Base-by-base conservation (phyloP, 1,284 basidiomycete genomes). In the Pseudozyma hubeiensis region DNA sequence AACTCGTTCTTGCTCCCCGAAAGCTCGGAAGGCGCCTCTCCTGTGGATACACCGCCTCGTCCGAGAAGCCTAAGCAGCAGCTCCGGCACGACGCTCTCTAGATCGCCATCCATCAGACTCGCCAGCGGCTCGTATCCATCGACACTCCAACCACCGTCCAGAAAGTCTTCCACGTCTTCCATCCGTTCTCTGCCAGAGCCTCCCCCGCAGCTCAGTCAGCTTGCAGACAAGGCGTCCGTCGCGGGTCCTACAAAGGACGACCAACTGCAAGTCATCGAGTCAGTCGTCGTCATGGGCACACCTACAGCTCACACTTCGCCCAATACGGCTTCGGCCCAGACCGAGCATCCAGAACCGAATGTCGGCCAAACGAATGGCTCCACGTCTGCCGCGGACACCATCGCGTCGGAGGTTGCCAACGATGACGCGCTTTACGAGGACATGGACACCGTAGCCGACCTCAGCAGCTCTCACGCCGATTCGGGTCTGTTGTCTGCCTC, bases 121-220 rank as follows among this genome's bases (percentile, higher is more conserved):
- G 71, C 71, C 3, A 74, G 71, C 29, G 65, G 65, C 1, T 62
- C 58, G 5, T 74, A 74, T 45, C 71, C 71, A 33, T 74, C 71
- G 7, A 74, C 71, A 4, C 59, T 74, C 3, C 50, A 54, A 35
- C 70, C 70, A 3, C 64, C 70, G 4, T 43, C 34, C 9, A 63
- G 56, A 17, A 73, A 67, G 50, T 33, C 53, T 6, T 73, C 70
- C 11, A 50, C 48, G 14, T 64, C 64, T 35, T 73, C 70, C 4
- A 62, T 73, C 24, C 53, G 61, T 3, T 67, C 70, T 5, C 64
- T 73, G 0, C 64, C 64, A 4, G 61, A 69, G 35, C 66, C 61
- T 3, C 61, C 66, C 14, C 24, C 29, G 43, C 53, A 8, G 14
- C 16, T 41, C 11, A 31, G 29, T 33, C 52, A 47, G 24, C 8